Evolutionary conservation across 2,329 filamentous ascomycete species (phyloP).

Genomic region (Diaporthe sp.): DNA sequence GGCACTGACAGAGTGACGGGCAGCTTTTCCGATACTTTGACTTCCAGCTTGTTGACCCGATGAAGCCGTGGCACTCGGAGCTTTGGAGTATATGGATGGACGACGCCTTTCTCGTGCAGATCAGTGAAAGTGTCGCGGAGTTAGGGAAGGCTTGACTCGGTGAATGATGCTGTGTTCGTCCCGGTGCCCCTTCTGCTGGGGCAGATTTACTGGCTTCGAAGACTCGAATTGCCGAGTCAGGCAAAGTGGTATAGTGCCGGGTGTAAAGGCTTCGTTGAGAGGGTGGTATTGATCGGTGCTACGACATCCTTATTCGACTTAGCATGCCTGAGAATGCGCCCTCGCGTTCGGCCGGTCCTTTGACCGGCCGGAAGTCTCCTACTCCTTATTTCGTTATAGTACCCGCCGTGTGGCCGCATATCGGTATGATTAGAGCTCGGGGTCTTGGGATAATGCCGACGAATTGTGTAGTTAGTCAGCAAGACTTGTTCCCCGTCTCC

Average conservation of each 20-base stretch:
- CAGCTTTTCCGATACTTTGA: slow-evolving; percentile 40
- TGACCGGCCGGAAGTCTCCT: accelerated
- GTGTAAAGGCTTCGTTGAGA: not conserved
- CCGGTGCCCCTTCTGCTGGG: not conserved
- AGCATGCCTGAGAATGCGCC: not conserved
- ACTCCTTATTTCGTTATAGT: not conserved
- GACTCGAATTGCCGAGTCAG: not conserved
- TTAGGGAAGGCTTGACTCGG: not conserved
- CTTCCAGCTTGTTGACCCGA: slow-evolving; percentile 35
- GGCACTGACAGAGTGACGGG: not conserved
- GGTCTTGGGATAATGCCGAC: no score
- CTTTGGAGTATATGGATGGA: slow-evolving; percentile 28
- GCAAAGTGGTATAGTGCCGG: not conserved
- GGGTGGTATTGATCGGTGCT: not conserved
- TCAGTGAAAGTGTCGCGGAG: not conserved
- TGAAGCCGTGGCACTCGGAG: slow-evolving; percentile 15
- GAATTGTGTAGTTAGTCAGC: no score
- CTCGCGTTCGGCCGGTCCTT: not conserved
- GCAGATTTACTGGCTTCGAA: not conserved
- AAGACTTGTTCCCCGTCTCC: no score
- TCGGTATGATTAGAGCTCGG: not conserved
- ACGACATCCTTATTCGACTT: not conserved
- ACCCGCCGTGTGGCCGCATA: no score
- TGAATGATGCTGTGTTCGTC: not conserved
- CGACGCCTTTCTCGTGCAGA: slow-evolving; percentile 4